Conservation (phyloP, 768 basidiomycete genomes). For the Suillus subluteus region DNA sequence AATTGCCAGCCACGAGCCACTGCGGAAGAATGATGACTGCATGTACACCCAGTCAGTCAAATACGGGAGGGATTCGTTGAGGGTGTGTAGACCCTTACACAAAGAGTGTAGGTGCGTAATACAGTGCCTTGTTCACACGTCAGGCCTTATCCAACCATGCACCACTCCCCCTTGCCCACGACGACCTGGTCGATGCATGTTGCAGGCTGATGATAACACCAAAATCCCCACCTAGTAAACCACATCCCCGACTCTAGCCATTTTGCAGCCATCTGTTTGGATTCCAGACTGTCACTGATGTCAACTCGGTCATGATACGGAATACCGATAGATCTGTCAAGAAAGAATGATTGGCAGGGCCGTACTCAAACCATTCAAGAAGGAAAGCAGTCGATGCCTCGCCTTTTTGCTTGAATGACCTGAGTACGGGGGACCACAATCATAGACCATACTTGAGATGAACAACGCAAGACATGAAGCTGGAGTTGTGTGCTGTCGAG, state of each 20-base stretch:
- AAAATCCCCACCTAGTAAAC: not conserved
- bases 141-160: not conserved
- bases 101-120: not conserved
- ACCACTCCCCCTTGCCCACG: not conserved
- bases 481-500: not conserved
- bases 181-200: not conserved
- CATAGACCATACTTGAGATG: not conserved
- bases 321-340: not conserved
- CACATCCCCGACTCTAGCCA: not conserved
- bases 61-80: not conserved
- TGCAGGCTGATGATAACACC: not conserved
- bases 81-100: constrained; percentile 7
- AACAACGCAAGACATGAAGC: not conserved
- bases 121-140: not conserved
- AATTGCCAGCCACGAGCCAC: not conserved
- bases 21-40: not conserved
- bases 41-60: not conserved
- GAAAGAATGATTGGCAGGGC: not conserved
- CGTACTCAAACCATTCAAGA: not conserved
- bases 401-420: not conserved
- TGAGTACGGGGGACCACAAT: not conserved
- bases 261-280: not conserved
- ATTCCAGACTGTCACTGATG: not conserved
- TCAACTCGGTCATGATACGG: not conserved
- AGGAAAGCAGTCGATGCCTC: not conserved